Conservation (phyloP, 352 stramenopile genomes). For the Phytopythium vexans region DNA sequence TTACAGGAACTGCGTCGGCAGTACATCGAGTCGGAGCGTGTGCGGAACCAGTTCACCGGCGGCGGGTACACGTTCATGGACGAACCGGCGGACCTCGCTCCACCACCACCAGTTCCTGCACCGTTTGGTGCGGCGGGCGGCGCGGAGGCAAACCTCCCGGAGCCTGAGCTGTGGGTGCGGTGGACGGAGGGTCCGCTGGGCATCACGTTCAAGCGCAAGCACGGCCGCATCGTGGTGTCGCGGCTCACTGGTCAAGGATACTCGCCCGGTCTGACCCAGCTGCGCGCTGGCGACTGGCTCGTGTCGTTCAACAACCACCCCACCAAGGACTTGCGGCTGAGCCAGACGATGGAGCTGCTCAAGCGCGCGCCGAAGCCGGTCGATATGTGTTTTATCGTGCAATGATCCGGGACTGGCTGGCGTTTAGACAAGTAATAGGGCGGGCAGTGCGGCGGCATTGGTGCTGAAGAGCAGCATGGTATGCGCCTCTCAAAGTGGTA, state of each 20-base stretch:
- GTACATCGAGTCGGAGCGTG: constrained; percentile 67
- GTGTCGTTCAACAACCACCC: constrained; percentile 71
- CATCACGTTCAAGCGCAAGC: constrained; percentile 80
- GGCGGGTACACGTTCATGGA: constrained; percentile 66
- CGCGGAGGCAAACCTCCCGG: constrained; percentile 17
- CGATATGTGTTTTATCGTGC: constrained; percentile 78
- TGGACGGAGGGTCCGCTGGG: constrained; percentile 71
- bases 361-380: constrained; percentile 73
- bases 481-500: no score
- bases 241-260: constrained; percentile 68
- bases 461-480: no score
- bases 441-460: no score
- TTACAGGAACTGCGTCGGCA: constrained; percentile 58
- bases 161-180: constrained; percentile 65
- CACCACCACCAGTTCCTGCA: constrained; percentile 2
- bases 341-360: constrained; percentile 81
- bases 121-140: constrained; percentile 4
- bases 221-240: constrained; percentile 75
- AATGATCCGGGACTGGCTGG: constrained; percentile 18
- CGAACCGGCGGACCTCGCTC: constrained; percentile 15
- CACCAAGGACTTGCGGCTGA: constrained; percentile 54
- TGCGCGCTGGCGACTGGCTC: constrained; percentile 70
- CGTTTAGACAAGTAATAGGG: no score
- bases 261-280: constrained; percentile 58
- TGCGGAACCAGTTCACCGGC: constrained; percentile 38